Base-by-base conservation (phyloP, 441 rosid species). In the Populus trichocarpa region DNA sequence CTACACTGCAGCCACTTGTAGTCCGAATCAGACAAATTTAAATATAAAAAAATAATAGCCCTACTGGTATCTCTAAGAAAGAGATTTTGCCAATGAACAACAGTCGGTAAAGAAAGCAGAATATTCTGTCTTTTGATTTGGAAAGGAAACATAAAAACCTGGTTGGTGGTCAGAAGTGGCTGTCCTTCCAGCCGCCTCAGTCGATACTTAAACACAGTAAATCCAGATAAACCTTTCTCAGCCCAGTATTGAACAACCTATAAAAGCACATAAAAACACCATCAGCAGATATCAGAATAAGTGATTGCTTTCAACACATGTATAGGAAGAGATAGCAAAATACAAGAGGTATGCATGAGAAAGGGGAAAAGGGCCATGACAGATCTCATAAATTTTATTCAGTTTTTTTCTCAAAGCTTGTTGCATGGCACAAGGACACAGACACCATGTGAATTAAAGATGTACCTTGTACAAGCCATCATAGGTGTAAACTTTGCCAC, bases 401-500 rank as follows among this genome's bases (percentile, higher is more conserved):
- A 59, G 11, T 25, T 63, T 22, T 63, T 63, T 8, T 63, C 23
- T 22, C 7, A 20, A 18, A 16, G 25, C 67, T 20, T 8, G n/a
- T 20, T 18, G 67, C 25, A 63, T 59, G 65, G 23, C 42, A 32
- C 22, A 50, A 33, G 32, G 33, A 72, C 26, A 78, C 28, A 50
- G 50, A 33, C 72, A 67, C 30, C 10, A 35, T 46, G 33, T 9
- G 53, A 30, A 70, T 77, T 0, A 38, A 46, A 35, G 28, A 57
- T 72, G 28, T 84, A 93, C 98, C 94, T 86, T 80, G 84, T 95
- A 95, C 79, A 95, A 81, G 42, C 98, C 98, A 87, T 93, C 97
- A 69, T 95, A 95, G 4, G 97, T 90, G 81, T 92, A 95, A 26
- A 26, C 26, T 26, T 26, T 26, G 26, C 26, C 26, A 26, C 26